Percentiles rank a stretch among this genome's conserved stretches.
These are phyloP conservation scores for Neckera pumila DNA, from an alignment of 225 moss, liverwort and hornwort species.

Conservation along the genomic window DNA sequence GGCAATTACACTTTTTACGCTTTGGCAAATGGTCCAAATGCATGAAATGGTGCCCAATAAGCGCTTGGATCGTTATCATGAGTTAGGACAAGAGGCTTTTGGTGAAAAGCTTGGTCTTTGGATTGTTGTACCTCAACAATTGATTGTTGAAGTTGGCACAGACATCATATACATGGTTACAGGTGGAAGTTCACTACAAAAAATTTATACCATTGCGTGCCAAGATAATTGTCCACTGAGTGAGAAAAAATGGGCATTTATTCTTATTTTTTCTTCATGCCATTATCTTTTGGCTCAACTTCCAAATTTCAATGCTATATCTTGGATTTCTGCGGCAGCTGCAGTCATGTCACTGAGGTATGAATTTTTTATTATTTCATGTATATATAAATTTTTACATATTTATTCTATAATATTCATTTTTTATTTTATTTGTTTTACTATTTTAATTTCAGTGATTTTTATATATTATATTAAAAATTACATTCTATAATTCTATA, in stretches of 20 bases:
- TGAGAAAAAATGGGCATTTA: neutral
- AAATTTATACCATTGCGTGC: neutral
- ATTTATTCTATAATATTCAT: too few relatives aligned
- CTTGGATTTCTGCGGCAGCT: neutral
- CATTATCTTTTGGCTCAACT: neutral
- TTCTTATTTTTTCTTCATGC: neutral
- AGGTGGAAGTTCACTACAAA: neutral
- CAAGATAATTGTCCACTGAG: neutral
- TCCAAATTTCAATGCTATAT: slow-evolving; percentile 2
- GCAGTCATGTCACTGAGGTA: neutral
- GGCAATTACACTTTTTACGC: neutral
- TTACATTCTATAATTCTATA: neutral
- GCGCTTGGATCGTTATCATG: neutral
- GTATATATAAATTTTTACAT: too few relatives aligned
- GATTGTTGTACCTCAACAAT: neutral
- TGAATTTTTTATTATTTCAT: neutral
- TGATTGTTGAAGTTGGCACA: neutral
- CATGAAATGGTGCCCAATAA: neutral
- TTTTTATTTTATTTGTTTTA: neutral
- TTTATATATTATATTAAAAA: neutral
- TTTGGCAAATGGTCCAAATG: slow-evolving; percentile 5
- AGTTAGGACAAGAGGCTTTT: neutral
- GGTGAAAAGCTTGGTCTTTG: neutral
- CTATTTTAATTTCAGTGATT: neutral
- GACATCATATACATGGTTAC: neutral